Conservation (phyloP, 139 green algal genomes). For the Chlorella sp. region DNA sequence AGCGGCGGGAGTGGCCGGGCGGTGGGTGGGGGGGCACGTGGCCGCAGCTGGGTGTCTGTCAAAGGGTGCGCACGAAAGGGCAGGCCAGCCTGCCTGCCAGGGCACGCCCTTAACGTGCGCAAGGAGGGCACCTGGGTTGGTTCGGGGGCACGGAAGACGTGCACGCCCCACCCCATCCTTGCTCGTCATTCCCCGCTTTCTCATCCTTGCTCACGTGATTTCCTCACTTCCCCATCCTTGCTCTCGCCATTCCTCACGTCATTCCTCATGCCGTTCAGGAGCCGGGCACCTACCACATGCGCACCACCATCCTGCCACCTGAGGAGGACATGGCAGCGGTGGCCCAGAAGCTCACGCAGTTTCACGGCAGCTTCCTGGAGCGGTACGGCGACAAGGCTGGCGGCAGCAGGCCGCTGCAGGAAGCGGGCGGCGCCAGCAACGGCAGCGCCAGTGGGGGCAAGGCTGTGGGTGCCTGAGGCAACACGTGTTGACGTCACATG, state of each 20-base stretch:
- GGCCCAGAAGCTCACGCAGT: slow-evolving; percentile 67
- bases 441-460: too few species aligned
- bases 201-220: neutral
- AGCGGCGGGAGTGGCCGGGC: too few species aligned
- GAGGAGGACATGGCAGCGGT: slow-evolving; percentile 84
- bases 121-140: too few species aligned
- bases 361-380: slow-evolving; percentile 63
- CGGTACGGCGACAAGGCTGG: neutral
- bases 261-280: slow-evolving; percentile 50
- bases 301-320: slow-evolving; percentile 83
- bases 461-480: too few species aligned
- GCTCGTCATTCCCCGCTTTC: neutral
- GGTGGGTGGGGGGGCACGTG: too few species aligned
- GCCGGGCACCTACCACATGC: slow-evolving; percentile 48
- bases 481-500: too few species aligned
- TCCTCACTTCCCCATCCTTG: neutral
- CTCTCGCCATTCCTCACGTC: neutral
- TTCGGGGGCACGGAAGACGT: too few species aligned
- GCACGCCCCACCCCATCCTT: neutral
- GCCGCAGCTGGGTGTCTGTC: too few species aligned
- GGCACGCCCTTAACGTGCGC: too few species aligned
- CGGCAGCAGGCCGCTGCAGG: neutral
- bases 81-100: too few species aligned
- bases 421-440: too few species aligned
- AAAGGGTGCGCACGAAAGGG: too few species aligned